Percentiles rank a stretch among this genome's conserved stretches.
These are phyloP conservation scores for Xylaria sp. DNA, from an alignment of 495 filamentous ascomycete species.

Conservation along the genomic window DNA sequence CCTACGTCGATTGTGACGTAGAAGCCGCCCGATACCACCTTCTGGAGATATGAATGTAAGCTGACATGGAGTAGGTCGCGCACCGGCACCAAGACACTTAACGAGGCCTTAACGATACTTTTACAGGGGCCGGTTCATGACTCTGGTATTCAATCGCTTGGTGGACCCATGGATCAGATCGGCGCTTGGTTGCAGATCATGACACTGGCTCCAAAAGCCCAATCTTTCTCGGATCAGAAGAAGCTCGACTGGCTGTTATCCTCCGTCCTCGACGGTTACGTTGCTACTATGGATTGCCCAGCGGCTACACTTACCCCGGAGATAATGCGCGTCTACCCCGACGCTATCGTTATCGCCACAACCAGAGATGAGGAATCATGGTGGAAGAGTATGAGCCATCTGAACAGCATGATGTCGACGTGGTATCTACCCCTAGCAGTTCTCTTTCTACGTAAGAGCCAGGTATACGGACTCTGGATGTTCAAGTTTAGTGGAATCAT, in stretches of 20 bases:
- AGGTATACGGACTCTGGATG: slow-evolving; percentile 41
- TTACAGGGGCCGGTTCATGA: slow-evolving; percentile 42
- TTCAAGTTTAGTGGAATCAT: slow-evolving; percentile 38
- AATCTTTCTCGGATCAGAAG: slow-evolving; percentile 40
- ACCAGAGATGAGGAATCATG: slow-evolving; percentile 41
- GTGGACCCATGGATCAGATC: slow-evolving; percentile 37
- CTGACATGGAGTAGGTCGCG: slow-evolving; percentile 40
- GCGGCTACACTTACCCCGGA: slow-evolving; percentile 44
- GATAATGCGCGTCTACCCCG: slow-evolving; percentile 46
- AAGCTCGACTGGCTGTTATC: slow-evolving; percentile 44
- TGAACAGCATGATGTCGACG: slow-evolving; percentile 39
- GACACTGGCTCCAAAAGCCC: slow-evolving; percentile 40
- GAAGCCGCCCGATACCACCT: slow-evolving; percentile 1
- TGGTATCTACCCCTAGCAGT: slow-evolving; percentile 46
- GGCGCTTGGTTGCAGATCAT: slow-evolving; percentile 42
- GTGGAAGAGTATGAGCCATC: slow-evolving; percentile 43
- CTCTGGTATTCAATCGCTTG: slow-evolving; percentile 43
- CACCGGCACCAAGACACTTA: slow-evolving; percentile 44
- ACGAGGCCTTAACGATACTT: slow-evolving; percentile 41
- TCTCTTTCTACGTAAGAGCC: slow-evolving; percentile 39
- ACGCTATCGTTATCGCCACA: slow-evolving; percentile 48
- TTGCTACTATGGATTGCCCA: slow-evolving; percentile 47
- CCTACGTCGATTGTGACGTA: background rate
- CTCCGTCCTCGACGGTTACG: slow-evolving; percentile 45
- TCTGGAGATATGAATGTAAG: slow-evolving; percentile 6